phyloP scores from a whole-genome alignment of 495 filamentous ascomycete genomes.

The Penicillium verhagenii region DNA sequence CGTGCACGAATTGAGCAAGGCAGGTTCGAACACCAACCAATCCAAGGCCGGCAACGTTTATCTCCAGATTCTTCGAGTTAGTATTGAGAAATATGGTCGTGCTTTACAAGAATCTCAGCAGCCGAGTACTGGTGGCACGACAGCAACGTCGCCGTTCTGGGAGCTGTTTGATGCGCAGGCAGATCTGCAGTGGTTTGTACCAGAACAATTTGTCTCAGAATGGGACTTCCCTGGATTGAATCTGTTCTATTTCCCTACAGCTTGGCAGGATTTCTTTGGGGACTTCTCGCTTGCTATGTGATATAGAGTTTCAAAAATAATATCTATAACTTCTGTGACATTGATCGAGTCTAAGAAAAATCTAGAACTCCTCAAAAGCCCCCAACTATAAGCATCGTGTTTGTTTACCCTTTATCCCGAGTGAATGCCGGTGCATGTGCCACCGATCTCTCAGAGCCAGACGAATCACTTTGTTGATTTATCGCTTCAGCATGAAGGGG shows the following conservation, averaged over 20 bases:
- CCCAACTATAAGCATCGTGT: too few relatives aligned
- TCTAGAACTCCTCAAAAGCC: too few relatives aligned
- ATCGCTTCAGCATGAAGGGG: too few relatives aligned
- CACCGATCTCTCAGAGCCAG: too few relatives aligned
- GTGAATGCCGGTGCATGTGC: too few relatives aligned
- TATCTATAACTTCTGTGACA: too few relatives aligned
- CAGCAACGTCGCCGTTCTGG: conserved; percentile 34
- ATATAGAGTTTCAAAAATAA: too few relatives aligned
- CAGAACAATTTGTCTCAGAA: conserved; percentile 51
- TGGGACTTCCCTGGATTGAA: conserved; percentile 56
- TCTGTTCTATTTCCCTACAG: conserved; percentile 50
- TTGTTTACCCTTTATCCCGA: too few relatives aligned
- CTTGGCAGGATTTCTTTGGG: conserved; percentile 45
- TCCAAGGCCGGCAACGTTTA: conserved; percentile 41
- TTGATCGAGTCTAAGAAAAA: too few relatives aligned
- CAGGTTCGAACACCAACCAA: conserved; percentile 22
- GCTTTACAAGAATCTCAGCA: conserved; percentile 36
- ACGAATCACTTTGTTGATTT: too few relatives aligned
- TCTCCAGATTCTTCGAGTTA: conserved; percentile 40
- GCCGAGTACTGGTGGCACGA: conserved; percentile 14
- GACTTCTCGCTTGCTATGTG: conserved; percentile 39
- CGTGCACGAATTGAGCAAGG: conserved; percentile 41
- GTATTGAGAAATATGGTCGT: conserved; percentile 49
- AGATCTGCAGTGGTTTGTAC: conserved; percentile 51
- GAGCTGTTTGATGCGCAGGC: conserved; percentile 45